phyloP scores from a whole-genome alignment of 2,329 filamentous ascomycete genomes.

The Akanthomyces dipterigenus region DNA sequence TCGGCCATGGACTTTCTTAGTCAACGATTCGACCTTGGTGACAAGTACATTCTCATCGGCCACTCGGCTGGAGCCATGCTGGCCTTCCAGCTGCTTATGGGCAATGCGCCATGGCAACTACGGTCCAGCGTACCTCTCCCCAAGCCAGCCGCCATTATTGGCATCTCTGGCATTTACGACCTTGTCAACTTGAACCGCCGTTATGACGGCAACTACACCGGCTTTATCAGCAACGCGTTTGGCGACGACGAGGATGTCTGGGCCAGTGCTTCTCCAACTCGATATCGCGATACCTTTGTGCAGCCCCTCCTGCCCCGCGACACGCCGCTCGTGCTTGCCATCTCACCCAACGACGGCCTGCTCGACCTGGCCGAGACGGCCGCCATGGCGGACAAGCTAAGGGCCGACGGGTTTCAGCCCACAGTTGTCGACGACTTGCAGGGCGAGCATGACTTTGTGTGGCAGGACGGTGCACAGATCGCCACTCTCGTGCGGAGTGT shows the following conservation, averaged over 20 bases:
- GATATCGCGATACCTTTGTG: slow-evolving; percentile 34
- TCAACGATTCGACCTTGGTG: slow-evolving; percentile 36
- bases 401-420: slow-evolving; percentile 28
- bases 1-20: slow-evolving; percentile 43
- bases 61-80: slow-evolving; percentile 60
- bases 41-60: slow-evolving; percentile 50
- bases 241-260: slow-evolving; percentile 44
- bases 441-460: slow-evolving; percentile 58
- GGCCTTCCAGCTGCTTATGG: slow-evolving; percentile 53
- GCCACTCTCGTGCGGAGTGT: slow-evolving; percentile 38
- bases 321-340: slow-evolving; percentile 34
- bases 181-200: slow-evolving; percentile 46
- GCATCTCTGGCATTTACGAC: slow-evolving; percentile 62
- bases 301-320: slow-evolving; percentile 26
- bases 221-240: slow-evolving; percentile 56
- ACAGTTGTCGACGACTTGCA: slow-evolving; percentile 35
- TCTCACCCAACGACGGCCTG: slow-evolving; percentile 41
- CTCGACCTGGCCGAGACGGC: slow-evolving; percentile 53
- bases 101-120: slow-evolving; percentile 23
- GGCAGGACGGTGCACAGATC: slow-evolving; percentile 52
- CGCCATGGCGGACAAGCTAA: slow-evolving; percentile 44
- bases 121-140: slow-evolving; percentile 21
- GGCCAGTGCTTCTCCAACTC: slow-evolving; percentile 49
- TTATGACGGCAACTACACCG: slow-evolving; percentile 42
- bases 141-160: slow-evolving; percentile 48